Percentiles rank a stretch among this genome's conserved stretches.
Conservation (phyloP, 2,329 filamentous ascomycete genomes). For the Diaporthe sp. region DNA sequence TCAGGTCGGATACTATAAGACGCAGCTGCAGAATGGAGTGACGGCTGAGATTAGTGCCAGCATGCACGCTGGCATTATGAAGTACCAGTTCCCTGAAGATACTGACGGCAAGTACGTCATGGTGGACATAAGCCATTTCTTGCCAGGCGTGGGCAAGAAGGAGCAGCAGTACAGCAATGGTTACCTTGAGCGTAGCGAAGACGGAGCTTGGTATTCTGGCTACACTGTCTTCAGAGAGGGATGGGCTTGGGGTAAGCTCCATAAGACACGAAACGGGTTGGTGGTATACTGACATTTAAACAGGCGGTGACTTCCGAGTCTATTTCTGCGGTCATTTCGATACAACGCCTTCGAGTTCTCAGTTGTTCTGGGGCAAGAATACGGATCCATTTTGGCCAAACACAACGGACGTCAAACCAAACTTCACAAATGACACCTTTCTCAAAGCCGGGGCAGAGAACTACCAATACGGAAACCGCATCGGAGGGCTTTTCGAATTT, state of each 20-base stretch:
- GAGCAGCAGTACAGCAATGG: conserved; percentile 32
- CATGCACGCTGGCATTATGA: conserved; percentile 67
- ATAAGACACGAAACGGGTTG: fast-evolving
- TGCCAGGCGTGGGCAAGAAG: conserved; percentile 47
- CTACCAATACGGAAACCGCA: conserved; percentile 52
- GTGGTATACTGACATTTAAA: not conserved
- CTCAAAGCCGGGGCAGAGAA: conserved; percentile 45
- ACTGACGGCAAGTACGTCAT: conserved; percentile 61
- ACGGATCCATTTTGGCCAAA: conserved; percentile 39
- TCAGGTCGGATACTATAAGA: conserved; percentile 72
- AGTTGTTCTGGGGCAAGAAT: conserved; percentile 17
- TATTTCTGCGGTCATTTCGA: conserved; percentile 74
- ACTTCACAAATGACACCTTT: conserved; percentile 49
- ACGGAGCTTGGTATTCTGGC: conserved; percentile 8
- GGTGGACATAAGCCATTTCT: conserved; percentile 74
- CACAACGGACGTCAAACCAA: conserved; percentile 48
- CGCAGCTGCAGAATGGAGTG: conserved; percentile 66
- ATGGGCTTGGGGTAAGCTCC: conserved; percentile 6
- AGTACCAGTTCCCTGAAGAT: conserved; percentile 68
- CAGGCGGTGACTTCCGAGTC: conserved; percentile 53
- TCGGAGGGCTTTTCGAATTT: conserved; percentile 69
- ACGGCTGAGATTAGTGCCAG: conserved; percentile 69
- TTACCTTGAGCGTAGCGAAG: not conserved
- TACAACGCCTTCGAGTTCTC: conserved; percentile 42
- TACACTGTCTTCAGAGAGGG: conserved; percentile 8